Evolutionary conservation across 2,329 filamentous ascomycete species (phyloP).

Genomic region (Aspergillus sojae): DNA sequence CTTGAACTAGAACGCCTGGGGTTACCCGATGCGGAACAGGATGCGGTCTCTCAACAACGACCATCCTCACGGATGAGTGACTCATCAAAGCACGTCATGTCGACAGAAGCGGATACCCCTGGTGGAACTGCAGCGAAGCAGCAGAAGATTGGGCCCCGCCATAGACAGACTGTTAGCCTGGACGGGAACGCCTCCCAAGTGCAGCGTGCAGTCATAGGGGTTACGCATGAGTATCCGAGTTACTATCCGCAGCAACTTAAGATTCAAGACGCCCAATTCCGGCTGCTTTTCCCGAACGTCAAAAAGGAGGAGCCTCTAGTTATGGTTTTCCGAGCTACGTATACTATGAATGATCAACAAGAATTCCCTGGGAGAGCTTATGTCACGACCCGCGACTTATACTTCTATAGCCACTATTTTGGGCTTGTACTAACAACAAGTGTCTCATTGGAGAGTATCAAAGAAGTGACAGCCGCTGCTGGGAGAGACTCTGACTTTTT

Average conservation of each 20-base stretch:
- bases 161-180: constrained; percentile 61
- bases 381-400: constrained; percentile 82
- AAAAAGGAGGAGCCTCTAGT: constrained; percentile 78
- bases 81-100: constrained; percentile 25
- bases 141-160: constrained; percentile 36
- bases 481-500: constrained; percentile 93
- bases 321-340: constrained; percentile 89
- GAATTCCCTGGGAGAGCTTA: constrained; percentile 85
- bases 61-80: constrained; percentile 30
- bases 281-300: constrained; percentile 83
- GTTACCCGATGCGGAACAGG: constrained; percentile 30
- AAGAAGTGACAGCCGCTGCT: constrained; percentile 85
- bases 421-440: constrained; percentile 84
- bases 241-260: constrained; percentile 79
- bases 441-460: constrained; percentile 73
- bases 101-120: constrained; percentile 23
- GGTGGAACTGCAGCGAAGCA: constrained; percentile 28
- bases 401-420: constrained; percentile 95
- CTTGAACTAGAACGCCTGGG: constrained; percentile 58
- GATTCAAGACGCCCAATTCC: constrained; percentile 90
- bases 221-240: constrained; percentile 63
- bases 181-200: constrained; percentile 47
- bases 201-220: constrained; percentile 35
- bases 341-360: constrained; percentile 75
- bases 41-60: constrained; percentile 16